A percentile compares a stretch with the other conserved stretches of the same genome.
Conservation (phyloP, 371 early-diverging fungal genomes). For the Capillidium heterosporum region DNA sequence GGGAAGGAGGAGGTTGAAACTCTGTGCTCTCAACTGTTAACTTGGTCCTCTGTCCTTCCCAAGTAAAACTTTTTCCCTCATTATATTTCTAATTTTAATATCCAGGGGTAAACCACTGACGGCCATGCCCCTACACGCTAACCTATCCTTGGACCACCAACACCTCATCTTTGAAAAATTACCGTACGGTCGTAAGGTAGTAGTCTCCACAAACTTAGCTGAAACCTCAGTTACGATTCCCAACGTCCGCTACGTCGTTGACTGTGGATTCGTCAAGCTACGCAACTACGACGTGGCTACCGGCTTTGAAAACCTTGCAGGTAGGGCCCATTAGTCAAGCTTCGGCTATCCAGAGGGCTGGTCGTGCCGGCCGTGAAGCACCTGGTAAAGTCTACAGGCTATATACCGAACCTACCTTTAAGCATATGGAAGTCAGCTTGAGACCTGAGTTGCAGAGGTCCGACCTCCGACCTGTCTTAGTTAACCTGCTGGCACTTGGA, state of each 20-base stretch:
- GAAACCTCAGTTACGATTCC: slow-evolving; percentile 80
- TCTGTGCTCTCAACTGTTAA: slow-evolving; percentile 15
- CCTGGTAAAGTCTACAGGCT: slow-evolving; percentile 50
- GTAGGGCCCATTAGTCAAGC: slow-evolving; percentile 46
- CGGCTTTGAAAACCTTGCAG: slow-evolving; percentile 35
- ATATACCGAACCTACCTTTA: slow-evolving; percentile 49
- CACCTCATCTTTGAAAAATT: slow-evolving; percentile 46
- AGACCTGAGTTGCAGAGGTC: slow-evolving; percentile 59
- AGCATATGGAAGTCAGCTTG: slow-evolving; percentile 21
- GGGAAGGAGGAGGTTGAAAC: slow-evolving; percentile 70
- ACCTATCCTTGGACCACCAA: slow-evolving; percentile 46
- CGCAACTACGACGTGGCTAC: slow-evolving; percentile 13
- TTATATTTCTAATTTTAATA: background rate
- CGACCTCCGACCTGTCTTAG: slow-evolving; percentile 34
- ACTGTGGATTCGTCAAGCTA: slow-evolving; percentile 67
- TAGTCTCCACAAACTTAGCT: slow-evolving; percentile 61
- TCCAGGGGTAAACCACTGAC: background rate
- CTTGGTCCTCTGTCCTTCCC: background rate
- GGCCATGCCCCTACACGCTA: slow-evolving; percentile 41
- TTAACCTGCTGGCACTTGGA: slow-evolving; percentile 56
- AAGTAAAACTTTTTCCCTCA: background rate
- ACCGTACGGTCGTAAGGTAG: slow-evolving; percentile 47
- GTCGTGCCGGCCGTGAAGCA: slow-evolving; percentile 56
- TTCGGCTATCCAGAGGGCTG: slow-evolving; percentile 59
- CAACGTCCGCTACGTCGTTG: slow-evolving; percentile 68